phyloP scores from a whole-genome alignment of 1,284 basidiomycete genomes.

The Leucocoprinus gongylophorus region DNA sequence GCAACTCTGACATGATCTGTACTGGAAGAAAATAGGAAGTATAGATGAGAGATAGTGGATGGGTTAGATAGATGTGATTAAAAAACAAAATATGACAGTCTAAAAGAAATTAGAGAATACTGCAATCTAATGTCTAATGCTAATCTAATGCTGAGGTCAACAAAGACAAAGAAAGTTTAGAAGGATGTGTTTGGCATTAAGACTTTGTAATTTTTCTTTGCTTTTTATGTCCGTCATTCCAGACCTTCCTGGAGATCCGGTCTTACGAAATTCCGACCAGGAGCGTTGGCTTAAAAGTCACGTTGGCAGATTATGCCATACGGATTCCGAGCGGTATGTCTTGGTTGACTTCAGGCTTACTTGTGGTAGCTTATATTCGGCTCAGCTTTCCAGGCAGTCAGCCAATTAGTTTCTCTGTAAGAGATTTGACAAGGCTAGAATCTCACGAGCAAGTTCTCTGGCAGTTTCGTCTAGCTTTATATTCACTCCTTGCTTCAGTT shows the following conservation, averaged over 20 bases:
- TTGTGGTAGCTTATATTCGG: constrained; percentile 1
- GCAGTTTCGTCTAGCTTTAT: constrained; percentile 4
- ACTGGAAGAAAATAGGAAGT: too few relatives aligned
- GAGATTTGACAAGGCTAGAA: constrained; percentile 72
- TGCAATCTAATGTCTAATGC: too few relatives aligned
- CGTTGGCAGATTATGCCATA: constrained; percentile 59
- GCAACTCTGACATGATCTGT: too few relatives aligned
- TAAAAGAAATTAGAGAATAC: too few relatives aligned
- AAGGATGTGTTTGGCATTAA: too few relatives aligned
- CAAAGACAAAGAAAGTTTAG: too few relatives aligned
- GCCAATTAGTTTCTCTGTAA: constrained; percentile 78
- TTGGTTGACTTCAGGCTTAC: neutral
- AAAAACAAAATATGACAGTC: too few relatives aligned
- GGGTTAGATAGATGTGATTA: too few relatives aligned
- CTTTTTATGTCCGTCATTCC: constrained; percentile 39
- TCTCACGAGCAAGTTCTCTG: constrained; percentile 63
- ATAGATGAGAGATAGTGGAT: too few relatives aligned
- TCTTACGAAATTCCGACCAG: constrained; percentile 50
- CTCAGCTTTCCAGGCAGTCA: constrained; percentile 88
- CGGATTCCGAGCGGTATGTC: constrained; percentile 50
- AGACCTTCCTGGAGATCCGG: constrained; percentile 54
- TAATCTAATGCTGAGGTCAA: too few relatives aligned
- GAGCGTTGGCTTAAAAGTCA: constrained; percentile 55
- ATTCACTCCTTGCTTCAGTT: constrained; percentile 43
- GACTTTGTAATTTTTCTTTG: too few relatives aligned